Percentiles rank a stretch among this genome's conserved stretches.
phyloP scores from a whole-genome alignment of 2,329 filamentous ascomycete genomes.

The Colletotrichum sp. region DNA sequence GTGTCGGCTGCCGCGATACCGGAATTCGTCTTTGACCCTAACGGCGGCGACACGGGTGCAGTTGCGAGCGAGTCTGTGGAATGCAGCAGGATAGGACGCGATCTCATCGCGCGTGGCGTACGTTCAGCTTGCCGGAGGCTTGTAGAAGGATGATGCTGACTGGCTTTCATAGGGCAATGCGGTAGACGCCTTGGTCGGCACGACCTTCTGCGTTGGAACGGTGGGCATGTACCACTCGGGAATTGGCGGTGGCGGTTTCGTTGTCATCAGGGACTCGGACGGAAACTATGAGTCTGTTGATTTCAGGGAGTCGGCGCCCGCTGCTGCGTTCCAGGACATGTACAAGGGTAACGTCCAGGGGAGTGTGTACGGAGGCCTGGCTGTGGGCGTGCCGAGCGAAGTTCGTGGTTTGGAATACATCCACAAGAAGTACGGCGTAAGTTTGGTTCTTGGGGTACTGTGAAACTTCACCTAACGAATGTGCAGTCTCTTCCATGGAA shows the following conservation, averaged over 20 bases:
- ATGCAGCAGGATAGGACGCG: slow-evolving; percentile 72
- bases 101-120: slow-evolving; percentile 61
- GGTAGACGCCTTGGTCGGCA: slow-evolving; percentile 77
- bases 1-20: slow-evolving; percentile 5
- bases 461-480: background rate
- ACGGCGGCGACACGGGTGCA: slow-evolving; percentile 53
- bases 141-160: background rate
- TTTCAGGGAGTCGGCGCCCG: slow-evolving; percentile 87
- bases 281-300: slow-evolving; percentile 88
- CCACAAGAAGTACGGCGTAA: slow-evolving; percentile 72
- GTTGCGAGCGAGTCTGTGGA: slow-evolving; percentile 73
- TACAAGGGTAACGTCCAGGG: slow-evolving; percentile 72
- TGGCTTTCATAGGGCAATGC: slow-evolving; percentile 65
- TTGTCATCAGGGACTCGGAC: slow-evolving; percentile 74
- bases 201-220: slow-evolving; percentile 77
- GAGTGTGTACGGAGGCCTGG: slow-evolving; percentile 75
- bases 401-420: slow-evolving; percentile 80
- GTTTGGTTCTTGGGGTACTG: slow-evolving; percentile 7
- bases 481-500: slow-evolving; percentile 67
- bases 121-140: slow-evolving; percentile 22
- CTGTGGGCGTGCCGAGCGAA: slow-evolving; percentile 75
- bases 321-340: slow-evolving; percentile 84
- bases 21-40: slow-evolving; percentile 24
- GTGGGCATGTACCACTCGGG: slow-evolving; percentile 81
- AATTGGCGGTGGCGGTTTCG: slow-evolving; percentile 90